Percentiles rank a stretch among this genome's conserved stretches.
Conservation (phyloP, 106 monocot genomes). For the Chionographis japonica region DNA sequence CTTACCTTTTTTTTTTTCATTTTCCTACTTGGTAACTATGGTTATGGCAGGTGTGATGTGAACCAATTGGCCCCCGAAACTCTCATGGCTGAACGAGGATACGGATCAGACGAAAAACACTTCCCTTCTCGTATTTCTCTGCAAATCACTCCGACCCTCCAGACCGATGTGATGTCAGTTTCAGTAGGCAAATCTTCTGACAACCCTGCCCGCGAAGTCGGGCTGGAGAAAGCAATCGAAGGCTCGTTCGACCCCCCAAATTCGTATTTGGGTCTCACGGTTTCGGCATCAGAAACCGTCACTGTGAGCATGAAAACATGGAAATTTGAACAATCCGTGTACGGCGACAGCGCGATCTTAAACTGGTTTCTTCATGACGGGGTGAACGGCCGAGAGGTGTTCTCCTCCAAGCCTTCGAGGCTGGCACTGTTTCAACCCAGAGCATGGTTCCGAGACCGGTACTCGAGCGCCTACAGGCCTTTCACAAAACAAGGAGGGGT, state of each 20-base stretch:
- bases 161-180: constrained; percentile 41
- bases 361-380: constrained; percentile 78
- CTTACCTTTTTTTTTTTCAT: too few relatives aligned
- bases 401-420: constrained; percentile 69
- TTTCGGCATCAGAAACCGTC: constrained; percentile 46
- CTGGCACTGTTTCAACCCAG: constrained; percentile 41
- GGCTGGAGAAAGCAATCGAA: constrained; percentile 42
- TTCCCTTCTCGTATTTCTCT: constrained; percentile 57
- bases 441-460: constrained; percentile 66
- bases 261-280: constrained; percentile 33
- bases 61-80: constrained; percentile 33
- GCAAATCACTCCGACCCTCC: constrained; percentile 50
- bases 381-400: constrained; percentile 56
- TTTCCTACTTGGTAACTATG: too few relatives aligned
- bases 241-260: constrained; percentile 53
- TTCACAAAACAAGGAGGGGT: constrained; percentile 83
- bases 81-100: constrained; percentile 51
- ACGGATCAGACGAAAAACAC: constrained; percentile 62
- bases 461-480: constrained; percentile 61
- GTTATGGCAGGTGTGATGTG: constrained; percentile 50
- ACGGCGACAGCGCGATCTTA: constrained; percentile 45
- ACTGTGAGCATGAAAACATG: constrained; percentile 64
- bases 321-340: constrained; percentile 77
- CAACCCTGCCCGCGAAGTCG: constrained; percentile 45
- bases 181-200: constrained; percentile 58